Percentiles rank a stretch among this genome's conserved stretches.
These are phyloP conservation scores for Aspergillus sp. DNA, from an alignment of 2,329 filamentous ascomycete species.

Conservation along the genomic window DNA sequence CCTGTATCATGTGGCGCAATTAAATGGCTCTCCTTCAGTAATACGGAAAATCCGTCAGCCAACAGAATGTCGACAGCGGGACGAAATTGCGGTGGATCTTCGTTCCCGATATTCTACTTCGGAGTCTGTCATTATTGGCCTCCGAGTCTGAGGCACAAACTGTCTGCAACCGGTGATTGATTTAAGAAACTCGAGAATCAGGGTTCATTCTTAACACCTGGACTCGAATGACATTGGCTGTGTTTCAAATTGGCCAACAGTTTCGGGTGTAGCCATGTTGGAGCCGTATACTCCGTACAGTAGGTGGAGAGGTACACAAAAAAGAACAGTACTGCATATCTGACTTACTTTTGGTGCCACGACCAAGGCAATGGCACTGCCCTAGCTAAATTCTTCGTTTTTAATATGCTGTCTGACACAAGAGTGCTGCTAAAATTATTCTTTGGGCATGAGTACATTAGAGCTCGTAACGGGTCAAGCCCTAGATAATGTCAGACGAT, in stretches of 20 bases:
- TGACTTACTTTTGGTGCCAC: too few relatives aligned
- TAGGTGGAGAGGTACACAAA: too few relatives aligned
- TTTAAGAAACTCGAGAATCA: too few relatives aligned
- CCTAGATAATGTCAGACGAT: too few relatives aligned
- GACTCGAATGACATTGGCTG: background rate
- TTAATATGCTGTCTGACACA: too few relatives aligned
- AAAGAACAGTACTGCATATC: too few relatives aligned
- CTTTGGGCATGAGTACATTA: too few relatives aligned
- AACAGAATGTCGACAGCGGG: background rate
- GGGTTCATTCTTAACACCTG: too few relatives aligned
- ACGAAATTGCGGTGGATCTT: background rate
- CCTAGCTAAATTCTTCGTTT: too few relatives aligned
- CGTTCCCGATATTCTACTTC: background rate
- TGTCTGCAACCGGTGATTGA: background rate
- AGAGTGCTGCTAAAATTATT: too few relatives aligned
- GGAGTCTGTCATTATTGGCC: background rate
- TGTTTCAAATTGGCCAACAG: background rate
- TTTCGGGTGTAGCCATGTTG: background rate
- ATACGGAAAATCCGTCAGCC: background rate
- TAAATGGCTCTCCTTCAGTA: background rate
- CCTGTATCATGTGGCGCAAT: background rate
- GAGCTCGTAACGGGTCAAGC: too few relatives aligned
- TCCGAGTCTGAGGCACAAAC: background rate
- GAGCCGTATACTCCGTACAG: background rate
- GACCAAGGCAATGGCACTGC: too few relatives aligned